Conservation (phyloP, 352 stramenopile genomes). For the Phytophthora sansomeana region DNA sequence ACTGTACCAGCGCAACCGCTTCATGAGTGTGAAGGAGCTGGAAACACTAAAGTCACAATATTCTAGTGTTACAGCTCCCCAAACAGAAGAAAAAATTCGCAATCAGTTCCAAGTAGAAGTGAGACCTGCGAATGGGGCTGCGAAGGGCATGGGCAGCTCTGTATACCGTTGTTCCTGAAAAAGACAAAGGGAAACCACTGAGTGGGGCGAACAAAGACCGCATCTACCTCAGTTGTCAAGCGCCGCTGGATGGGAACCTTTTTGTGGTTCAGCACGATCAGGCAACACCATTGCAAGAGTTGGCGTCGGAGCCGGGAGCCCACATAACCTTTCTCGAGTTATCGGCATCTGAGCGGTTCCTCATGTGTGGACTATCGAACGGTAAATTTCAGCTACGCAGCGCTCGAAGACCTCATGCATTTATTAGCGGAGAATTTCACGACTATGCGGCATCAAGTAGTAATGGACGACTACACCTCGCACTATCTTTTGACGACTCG, state of each 20-base stretch:
- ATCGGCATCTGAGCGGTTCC: constrained; percentile 66
- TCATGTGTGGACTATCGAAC: constrained; percentile 81
- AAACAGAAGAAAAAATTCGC: constrained; percentile 58
- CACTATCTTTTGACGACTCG: constrained; percentile 87
- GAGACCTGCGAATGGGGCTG: constrained; percentile 20
- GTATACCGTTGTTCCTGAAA: constrained; percentile 45
- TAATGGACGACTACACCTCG: constrained; percentile 37
- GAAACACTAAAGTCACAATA: constrained; percentile 56
- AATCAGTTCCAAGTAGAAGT: constrained; percentile 60
- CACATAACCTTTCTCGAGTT: constrained; percentile 52
- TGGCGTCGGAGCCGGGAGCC: constrained; percentile 46
- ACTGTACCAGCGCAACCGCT: constrained; percentile 50
- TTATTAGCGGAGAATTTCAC: constrained; percentile 82
- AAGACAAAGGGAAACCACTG: constrained; percentile 25
- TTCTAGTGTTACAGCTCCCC: constrained; percentile 38
- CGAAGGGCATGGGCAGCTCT: constrained; percentile 48
- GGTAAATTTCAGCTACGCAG: constrained; percentile 85
- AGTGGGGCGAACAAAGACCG: constrained; percentile 24
- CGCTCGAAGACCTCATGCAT: constrained; percentile 57
- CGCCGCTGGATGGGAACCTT: constrained; percentile 44
- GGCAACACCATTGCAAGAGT: constrained; percentile 43
- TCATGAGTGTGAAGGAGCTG: constrained; percentile 63
- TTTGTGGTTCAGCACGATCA: constrained; percentile 46
- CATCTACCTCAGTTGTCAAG: constrained; percentile 60
- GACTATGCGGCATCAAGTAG: constrained; percentile 44